These are phyloP conservation scores for Zelopaecilomyces penicillatus DNA, from an alignment of 2,329 filamentous ascomycete species.

Conservation along the genomic window DNA sequence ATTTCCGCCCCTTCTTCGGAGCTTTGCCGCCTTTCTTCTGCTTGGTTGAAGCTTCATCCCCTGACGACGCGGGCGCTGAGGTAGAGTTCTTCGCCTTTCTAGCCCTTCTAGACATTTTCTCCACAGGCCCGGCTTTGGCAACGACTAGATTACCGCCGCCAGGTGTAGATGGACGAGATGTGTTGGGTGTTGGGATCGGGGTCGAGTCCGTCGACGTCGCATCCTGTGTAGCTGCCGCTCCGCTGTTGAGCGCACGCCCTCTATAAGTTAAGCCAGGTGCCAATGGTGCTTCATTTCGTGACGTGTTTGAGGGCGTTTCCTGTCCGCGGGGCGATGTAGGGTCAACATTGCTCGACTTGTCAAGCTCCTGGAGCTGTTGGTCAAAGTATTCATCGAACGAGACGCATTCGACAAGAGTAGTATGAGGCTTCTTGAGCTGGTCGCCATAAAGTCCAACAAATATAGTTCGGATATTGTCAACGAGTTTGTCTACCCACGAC, in stretches of 20 bases:
- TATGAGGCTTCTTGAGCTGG: slow-evolving; percentile 73
- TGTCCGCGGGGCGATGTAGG: slow-evolving; percentile 24
- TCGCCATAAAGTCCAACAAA: slow-evolving; percentile 87
- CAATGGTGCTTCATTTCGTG: slow-evolving; percentile 15
- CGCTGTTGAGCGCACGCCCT: slow-evolving; percentile 26
- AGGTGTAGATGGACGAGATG: slow-evolving; percentile 73
- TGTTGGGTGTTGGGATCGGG: slow-evolving; percentile 61
- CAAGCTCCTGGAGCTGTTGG: slow-evolving; percentile 79
- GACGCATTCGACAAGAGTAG: slow-evolving; percentile 66
- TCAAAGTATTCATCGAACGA: slow-evolving; percentile 92
- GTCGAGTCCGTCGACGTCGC: slow-evolving; percentile 57
- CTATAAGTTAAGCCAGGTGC: slow-evolving; percentile 34
- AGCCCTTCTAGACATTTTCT: slow-evolving; percentile 71
- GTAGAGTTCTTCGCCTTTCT: slow-evolving; percentile 60
- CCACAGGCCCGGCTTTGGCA: slow-evolving; percentile 64
- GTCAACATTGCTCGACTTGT: slow-evolving; percentile 38
- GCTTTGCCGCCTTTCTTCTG: slow-evolving; percentile 45
- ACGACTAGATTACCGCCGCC: slow-evolving; percentile 54
- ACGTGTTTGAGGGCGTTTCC: slow-evolving; percentile 22
- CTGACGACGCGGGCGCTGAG: slow-evolving; percentile 64
- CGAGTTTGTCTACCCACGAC: slow-evolving; percentile 92
- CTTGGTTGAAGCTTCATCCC: slow-evolving; percentile 63
- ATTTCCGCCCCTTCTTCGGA: slow-evolving; percentile 87
- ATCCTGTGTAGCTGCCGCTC: slow-evolving; percentile 19
- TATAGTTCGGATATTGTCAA: slow-evolving; percentile 88